A percentile compares a stretch with the other conserved stretches of the same genome.
phyloP scores from a whole-genome alignment of 2,329 filamentous ascomycete species.

The Stachybotrys elegans region DNA sequence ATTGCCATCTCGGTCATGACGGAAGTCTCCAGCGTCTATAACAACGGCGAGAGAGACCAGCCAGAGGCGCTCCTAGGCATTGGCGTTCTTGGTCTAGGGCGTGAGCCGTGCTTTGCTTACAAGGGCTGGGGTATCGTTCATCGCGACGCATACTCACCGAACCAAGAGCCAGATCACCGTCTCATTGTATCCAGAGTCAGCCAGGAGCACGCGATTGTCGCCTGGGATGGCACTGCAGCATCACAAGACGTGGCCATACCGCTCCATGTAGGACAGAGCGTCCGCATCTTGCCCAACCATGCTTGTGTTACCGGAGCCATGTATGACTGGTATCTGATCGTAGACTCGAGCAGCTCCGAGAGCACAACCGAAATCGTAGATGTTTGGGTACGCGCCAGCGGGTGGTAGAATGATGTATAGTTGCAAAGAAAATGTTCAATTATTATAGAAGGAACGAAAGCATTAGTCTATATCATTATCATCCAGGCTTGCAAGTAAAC shows the following conservation, averaged over 20 bases:
- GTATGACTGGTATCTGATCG: slow-evolving; percentile 54
- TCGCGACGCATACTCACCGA: slow-evolving; percentile 19
- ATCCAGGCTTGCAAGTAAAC: no score
- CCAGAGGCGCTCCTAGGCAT: slow-evolving; percentile 53
- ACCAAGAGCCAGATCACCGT: slow-evolving; percentile 1
- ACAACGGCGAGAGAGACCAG: slow-evolving; percentile 20
- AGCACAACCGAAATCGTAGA: slow-evolving; percentile 46
- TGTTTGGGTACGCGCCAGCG: slow-evolving; percentile 55
- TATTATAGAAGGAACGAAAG: no score
- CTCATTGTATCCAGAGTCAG: slow-evolving; percentile 58
- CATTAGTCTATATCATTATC: no score
- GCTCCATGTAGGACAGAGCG: slow-evolving; percentile 36
- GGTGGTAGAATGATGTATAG: slow-evolving; percentile 28
- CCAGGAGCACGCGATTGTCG: slow-evolving; percentile 59
- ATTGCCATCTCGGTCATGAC: slow-evolving; percentile 54
- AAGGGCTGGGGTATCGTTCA: slow-evolving; percentile 55
- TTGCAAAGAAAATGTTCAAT: no score
- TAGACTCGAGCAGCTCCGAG: slow-evolving; percentile 31
- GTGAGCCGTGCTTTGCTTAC: slow-evolving; percentile 57
- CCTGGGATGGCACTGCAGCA: slow-evolving; percentile 45
- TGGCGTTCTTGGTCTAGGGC: slow-evolving; percentile 52
- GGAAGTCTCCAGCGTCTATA: slow-evolving; percentile 58
- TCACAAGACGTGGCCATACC: slow-evolving; percentile 20
- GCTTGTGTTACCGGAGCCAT: slow-evolving; percentile 57
- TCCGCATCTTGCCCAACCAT: slow-evolving; percentile 57